Conservation (phyloP, 2,329 filamentous ascomycete genomes). For the Sporothrix mexicana region DNA sequence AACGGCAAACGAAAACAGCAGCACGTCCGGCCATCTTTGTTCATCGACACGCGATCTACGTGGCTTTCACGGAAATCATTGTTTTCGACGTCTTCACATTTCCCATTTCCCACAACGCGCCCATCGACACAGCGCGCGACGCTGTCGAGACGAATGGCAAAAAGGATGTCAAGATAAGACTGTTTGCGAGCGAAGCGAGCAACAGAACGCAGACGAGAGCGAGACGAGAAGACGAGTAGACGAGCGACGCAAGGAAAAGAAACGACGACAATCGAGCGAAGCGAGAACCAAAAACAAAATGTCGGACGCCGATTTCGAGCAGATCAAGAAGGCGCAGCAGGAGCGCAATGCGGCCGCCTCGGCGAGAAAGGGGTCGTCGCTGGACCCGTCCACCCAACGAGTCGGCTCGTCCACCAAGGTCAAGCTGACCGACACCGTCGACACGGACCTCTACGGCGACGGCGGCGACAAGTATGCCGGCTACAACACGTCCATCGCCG, state of each 20-base stretch:
- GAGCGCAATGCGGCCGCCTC: constrained; percentile 85
- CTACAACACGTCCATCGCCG: constrained; percentile 88
- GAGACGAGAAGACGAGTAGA: not conserved
- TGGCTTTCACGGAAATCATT: not conserved
- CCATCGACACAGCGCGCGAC: constrained; percentile 30
- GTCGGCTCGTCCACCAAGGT: constrained; percentile 85
- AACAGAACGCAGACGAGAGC: not conserved
- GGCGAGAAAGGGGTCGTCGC: constrained; percentile 76
- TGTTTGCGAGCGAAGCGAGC: no score
- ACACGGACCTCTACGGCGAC: constrained; percentile 82
- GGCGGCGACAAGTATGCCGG: constrained; percentile 82
- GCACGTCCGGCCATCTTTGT: not conserved
- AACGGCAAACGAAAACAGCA: not conserved
- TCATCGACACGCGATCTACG: not conserved
- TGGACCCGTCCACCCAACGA: constrained; percentile 80
- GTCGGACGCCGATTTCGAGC: constrained; percentile 84
- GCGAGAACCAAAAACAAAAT: constrained; percentile 50
- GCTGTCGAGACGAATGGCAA: constrained; percentile 31
- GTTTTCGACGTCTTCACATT: no score
- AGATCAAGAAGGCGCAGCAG: constrained; percentile 84
- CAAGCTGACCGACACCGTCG: constrained; percentile 87
- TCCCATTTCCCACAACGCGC: not conserved
- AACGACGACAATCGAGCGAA: not conserved
- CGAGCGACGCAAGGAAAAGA: not conserved
- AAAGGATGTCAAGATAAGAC: constrained; percentile 31